These are phyloP conservation scores for Fusarium sp. DNA, from an alignment of 2,329 filamentous ascomycete species.

Conservation along the genomic window DNA sequence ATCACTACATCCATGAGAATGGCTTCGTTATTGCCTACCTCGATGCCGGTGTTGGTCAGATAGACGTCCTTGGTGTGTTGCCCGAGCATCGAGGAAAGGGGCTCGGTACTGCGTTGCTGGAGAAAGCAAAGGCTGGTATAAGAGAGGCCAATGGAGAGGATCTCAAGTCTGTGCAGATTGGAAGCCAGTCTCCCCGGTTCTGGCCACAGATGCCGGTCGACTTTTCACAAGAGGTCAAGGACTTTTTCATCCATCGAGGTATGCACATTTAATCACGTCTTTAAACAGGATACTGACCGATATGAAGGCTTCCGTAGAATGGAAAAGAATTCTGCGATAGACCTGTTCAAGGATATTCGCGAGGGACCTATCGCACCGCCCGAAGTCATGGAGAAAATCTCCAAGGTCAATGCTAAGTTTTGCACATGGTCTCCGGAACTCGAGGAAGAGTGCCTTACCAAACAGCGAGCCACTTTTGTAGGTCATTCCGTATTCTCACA, in stretches of 20 bases:
- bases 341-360: conserved; percentile 37
- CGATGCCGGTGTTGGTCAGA: conserved; percentile 1
- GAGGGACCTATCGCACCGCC: conserved; percentile 8
- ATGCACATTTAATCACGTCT: not conserved
- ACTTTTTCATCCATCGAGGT: conserved; percentile 38
- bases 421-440: conserved; percentile 38
- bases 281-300: not conserved
- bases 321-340: not conserved
- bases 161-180: conserved; percentile 30
- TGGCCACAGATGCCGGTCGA: conserved; percentile 36
- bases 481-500: not conserved
- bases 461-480: conserved; percentile 37
- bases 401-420: conserved; percentile 33
- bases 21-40: conserved; percentile 38
- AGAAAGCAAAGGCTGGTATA: conserved; percentile 8
- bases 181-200: conserved; percentile 36
- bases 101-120: conserved; percentile 30
- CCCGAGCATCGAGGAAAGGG: conserved; percentile 32
- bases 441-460: conserved; percentile 41
- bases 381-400: conserved; percentile 30
- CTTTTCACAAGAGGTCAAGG: conserved; percentile 8
- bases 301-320: conserved; percentile 21
- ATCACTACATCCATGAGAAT: conserved; percentile 32
- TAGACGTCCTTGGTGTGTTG: conserved; percentile 37
- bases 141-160: not conserved